Percentiles rank a stretch among this genome's conserved stretches.
Conservation (phyloP, 2,329 filamentous ascomycete genomes). For the Botryosphaeria agaves region DNA sequence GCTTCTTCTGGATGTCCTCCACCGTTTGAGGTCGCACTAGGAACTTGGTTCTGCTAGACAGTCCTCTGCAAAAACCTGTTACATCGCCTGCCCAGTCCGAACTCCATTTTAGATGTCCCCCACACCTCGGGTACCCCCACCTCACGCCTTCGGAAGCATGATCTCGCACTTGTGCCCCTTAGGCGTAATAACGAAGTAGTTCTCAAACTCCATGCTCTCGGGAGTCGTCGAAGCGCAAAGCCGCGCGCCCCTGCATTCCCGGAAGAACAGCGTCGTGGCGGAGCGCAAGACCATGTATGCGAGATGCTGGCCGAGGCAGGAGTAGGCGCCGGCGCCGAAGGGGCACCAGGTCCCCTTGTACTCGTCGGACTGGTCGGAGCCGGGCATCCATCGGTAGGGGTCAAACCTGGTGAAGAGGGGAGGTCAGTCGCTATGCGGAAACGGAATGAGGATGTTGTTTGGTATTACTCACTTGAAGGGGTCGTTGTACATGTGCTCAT, state of each 20-base stretch:
- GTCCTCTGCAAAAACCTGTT: too few species aligned
- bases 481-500: constrained; percentile 8
- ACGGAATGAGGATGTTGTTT: not conserved
- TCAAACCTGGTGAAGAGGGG: constrained; percentile 7
- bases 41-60: too few species aligned
- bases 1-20: too few species aligned
- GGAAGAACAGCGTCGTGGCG: constrained; percentile 11
- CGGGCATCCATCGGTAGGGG: constrained; percentile 8
- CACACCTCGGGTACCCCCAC: too few species aligned
- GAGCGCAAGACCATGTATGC: constrained; percentile 13
- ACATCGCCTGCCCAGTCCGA: too few species aligned
- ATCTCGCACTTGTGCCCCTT: constrained; percentile 9
- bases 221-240: constrained; percentile 8
- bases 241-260: constrained; percentile 7
- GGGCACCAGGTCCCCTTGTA: constrained; percentile 9
- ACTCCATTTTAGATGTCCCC: too few species aligned
- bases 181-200: constrained; percentile 15
- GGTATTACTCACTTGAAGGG: constrained; percentile 8
- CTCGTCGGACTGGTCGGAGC: constrained; percentile 2
- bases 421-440: too few species aligned
- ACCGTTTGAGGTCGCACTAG: too few species aligned
- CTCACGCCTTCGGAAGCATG: not conserved
- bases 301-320: constrained; percentile 14
- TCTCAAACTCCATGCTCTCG: constrained; percentile 13
- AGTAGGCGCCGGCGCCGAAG: constrained; percentile 11